Base-by-base conservation (phyloP, 129 eudicot genomes). In the Smallanthus sonchifolius region DNA sequence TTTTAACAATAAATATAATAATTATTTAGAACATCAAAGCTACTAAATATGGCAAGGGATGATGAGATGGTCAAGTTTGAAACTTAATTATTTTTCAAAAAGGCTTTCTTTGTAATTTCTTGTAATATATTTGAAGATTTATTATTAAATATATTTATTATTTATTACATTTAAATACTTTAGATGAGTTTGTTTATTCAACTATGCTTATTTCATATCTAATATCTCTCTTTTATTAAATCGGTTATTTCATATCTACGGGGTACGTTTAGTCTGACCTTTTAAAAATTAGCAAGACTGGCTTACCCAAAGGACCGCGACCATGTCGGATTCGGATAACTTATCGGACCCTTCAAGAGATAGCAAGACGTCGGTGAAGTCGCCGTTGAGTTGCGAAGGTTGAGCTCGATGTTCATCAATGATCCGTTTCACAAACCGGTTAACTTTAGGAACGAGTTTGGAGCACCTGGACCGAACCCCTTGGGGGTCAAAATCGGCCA, bases 221-320 rank as follows among this genome's bases (percentile, higher is more conserved):
- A 11, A 42, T 7, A 42, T 24, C 1, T 24, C 30, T 24, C 30
- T 24, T 24, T 24, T 24, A 24, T 24, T 24, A 24, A 24, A 24
- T 24, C 30, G 1, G 30, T 24, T 24, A 24, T 24, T 24, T 24
- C 1, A 24, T 24, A 24, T 24, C 0, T 24, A 24, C 0, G 30
- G 1, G 1, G 1, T 24, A 24, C 30, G 30, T 24, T 24, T 24
- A 24, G 30, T 24, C 30, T 0, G 1, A 24, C 30, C 30, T 1
- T 24, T 24, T 24, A 24, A 24, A 24, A 24, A 24, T 24, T n/a
- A n/a, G n/a, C n/a, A n/a, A n/a, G n/a, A 24, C 30, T 24, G 1
- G 40, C 65, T 32, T 83, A 95, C 97, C 99, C 99, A 95, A 17
- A 95, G 91, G 4, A 95, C 94, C 1, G 99, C 96, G 62, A 94